phyloP scores from a whole-genome alignment of 2,329 filamentous ascomycete genomes.

The Penicillium sp. region DNA sequence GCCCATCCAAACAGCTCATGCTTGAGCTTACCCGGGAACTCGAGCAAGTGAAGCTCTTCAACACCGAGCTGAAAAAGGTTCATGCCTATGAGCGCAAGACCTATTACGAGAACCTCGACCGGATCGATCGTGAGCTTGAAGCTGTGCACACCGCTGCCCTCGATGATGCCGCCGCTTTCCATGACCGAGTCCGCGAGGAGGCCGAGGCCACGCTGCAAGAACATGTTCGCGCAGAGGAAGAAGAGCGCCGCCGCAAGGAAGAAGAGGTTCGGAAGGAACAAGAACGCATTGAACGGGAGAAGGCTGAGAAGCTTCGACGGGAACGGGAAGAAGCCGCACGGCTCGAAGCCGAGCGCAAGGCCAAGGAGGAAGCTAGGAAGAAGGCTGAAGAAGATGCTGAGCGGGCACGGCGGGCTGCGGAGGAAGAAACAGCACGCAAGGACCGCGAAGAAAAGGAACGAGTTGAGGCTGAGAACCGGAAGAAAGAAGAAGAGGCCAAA shows the following conservation, averaged over 20 bases:
- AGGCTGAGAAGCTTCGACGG: slow-evolving; percentile 29
- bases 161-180: slow-evolving; percentile 60
- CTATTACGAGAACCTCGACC: slow-evolving; percentile 59
- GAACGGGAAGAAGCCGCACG: slow-evolving; percentile 37
- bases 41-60: slow-evolving; percentile 41
- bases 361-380: slow-evolving; percentile 31
- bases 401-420: slow-evolving; percentile 36
- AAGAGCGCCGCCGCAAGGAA: slow-evolving; percentile 34
- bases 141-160: slow-evolving; percentile 62
- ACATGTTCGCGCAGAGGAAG: slow-evolving; percentile 41
- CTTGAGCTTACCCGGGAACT: slow-evolving; percentile 40
- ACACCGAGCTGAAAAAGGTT: slow-evolving; percentile 41
- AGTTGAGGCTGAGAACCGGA: slow-evolving; percentile 31
- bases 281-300: slow-evolving; percentile 33
- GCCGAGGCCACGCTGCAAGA: slow-evolving; percentile 52
- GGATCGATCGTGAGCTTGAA: slow-evolving; percentile 59
- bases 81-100: slow-evolving; percentile 41
- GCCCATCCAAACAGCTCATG: slow-evolving; percentile 40
- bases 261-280: slow-evolving; percentile 35
- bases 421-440: slow-evolving; percentile 32
- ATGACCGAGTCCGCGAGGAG: slow-evolving; percentile 58
- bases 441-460: slow-evolving; percentile 34
- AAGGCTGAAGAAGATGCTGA: slow-evolving; percentile 34
- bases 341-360: slow-evolving; percentile 35
- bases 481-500: slow-evolving; percentile 29